Evolutionary conservation across 2,329 filamentous ascomycete species (phyloP).

Genomic region (Elsinoe fawcettii): DNA sequence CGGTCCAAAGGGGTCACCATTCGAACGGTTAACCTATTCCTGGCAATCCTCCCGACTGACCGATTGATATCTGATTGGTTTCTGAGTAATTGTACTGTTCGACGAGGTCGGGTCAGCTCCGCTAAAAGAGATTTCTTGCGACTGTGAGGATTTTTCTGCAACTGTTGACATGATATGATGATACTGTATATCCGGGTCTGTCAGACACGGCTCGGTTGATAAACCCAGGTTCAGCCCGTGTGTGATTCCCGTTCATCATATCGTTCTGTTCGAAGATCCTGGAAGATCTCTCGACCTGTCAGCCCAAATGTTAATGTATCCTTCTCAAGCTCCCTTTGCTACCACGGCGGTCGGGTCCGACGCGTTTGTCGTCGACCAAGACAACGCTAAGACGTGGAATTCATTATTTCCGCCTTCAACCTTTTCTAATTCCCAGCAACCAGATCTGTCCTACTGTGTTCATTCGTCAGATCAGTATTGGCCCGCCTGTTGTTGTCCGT

Average conservation of each 20-base stretch:
- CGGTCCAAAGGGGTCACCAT: neutral
- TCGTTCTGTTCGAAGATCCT: constrained; percentile 1
- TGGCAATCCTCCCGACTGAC: constrained; percentile 9
- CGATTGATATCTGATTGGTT: constrained; percentile 4
- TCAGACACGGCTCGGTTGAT: constrained; percentile 11
- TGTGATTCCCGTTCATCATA: neutral
- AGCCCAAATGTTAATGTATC: constrained; percentile 3
- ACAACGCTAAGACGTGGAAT: constrained; percentile 4
- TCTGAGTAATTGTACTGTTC: neutral
- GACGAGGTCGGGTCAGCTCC: neutral
- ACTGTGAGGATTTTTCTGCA: neutral
- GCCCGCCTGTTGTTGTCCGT: constrained; percentile 11
- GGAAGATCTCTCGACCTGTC: neutral
- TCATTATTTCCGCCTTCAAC: constrained; percentile 13
- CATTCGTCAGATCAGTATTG: constrained; percentile 10
- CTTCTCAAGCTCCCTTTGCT: neutral
- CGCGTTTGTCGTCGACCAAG: constrained; percentile 9
- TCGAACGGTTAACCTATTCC: neutral
- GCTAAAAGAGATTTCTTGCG: neutral
- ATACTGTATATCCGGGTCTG: neutral
- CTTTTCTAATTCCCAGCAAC: constrained; percentile 12
- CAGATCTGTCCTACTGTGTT: constrained; percentile 7
- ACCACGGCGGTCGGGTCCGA: constrained; percentile 7
- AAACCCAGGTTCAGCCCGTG: neutral
- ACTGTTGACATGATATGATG: neutral